Evolutionary conservation across 2,329 filamentous ascomycete genomes (phyloP), one percentile per base, ranked within the genome.

Genomic region (Seiridium unicorne): DNA sequence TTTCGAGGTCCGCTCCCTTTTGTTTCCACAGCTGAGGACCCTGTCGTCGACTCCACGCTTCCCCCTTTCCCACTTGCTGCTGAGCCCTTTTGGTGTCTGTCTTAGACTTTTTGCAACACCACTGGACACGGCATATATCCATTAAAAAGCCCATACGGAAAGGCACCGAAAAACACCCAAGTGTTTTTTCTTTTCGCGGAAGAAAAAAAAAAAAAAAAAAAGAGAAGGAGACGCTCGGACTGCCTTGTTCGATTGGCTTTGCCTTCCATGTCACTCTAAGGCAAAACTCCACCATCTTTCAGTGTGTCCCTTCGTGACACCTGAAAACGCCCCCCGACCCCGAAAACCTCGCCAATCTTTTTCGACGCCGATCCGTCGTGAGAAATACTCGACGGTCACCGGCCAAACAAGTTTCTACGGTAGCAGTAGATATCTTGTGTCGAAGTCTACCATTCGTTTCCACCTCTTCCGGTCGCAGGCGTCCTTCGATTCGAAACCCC

Each of bases 401-500:
- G 63, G 64, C 62, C 55, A 61, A 60, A 53, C 53, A 65, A 59
- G 64, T 57, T 71, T 72, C 76, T 76, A 74, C 75, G 78, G 80
- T 81, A 75, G 78, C 65, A 81, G 79, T 77, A 78, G 79, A 72
- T 73, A 72, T 69, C 71, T 69, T 71, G 67, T 63, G 67, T 69
- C 64, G 69, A 73, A 71, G 72, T 73, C 68, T 10, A 73, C 69
- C 73, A 74, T 69, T 77, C 74, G 71, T 77, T 73, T 71, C 72
- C 68, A 68, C 70, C 66, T 68, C 67, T 72, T 64, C 65, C 70
- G 82, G 83, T 77, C 82, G 82, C 83, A 81, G 83, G 83, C 83
- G 82, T 82, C 83, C 82, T 81, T 76, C 68, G 68, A 70, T 80
- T 75, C 71, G 69, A 70, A 75, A 73, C 47, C 51, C 62, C 35